Conservation (phyloP, 1,139 yeast genomes). For the Candida sojae region DNA sequence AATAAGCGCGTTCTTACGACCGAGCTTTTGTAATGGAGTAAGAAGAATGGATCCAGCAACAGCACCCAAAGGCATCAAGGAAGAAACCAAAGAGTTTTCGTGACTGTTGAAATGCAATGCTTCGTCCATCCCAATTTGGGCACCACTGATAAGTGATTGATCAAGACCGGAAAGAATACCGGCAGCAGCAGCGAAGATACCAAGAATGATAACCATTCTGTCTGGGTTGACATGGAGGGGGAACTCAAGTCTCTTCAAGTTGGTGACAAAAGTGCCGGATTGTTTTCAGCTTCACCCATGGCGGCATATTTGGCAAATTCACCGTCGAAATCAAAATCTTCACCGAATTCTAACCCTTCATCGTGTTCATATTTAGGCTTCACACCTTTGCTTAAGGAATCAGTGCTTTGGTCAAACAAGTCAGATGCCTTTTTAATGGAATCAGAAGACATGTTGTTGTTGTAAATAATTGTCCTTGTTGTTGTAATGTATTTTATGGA, state of each 20-base stretch:
- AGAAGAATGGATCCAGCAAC: conserved; percentile 50
- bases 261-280: conserved; percentile 22
- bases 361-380: conserved; percentile 11
- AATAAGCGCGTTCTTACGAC: conserved; percentile 53
- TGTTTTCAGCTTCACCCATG: conserved; percentile 19
- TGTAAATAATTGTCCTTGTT: not conserved
- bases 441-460: conserved; percentile 1
- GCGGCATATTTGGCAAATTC: conserved; percentile 27
- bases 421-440: conserved; percentile 7
- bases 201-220: conserved; percentile 49
- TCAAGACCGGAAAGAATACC: conserved; percentile 61
- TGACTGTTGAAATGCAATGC: conserved; percentile 32
- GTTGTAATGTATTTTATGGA: not conserved
- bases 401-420: conserved; percentile 3
- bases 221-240: conserved; percentile 35
- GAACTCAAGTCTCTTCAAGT: conserved; percentile 23
- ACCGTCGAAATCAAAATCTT: conserved; percentile 24
- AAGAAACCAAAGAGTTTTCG: conserved; percentile 47
- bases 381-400: conserved; percentile 6
- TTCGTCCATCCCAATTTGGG: conserved; percentile 50
- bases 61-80: conserved; percentile 65
- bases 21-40: conserved; percentile 51
- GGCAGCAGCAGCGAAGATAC: conserved; percentile 56
- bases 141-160: conserved; percentile 60
- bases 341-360: conserved; percentile 15